Conservation (phyloP, 305 asterid species). For the Stenogyne calaminthoides region DNA sequence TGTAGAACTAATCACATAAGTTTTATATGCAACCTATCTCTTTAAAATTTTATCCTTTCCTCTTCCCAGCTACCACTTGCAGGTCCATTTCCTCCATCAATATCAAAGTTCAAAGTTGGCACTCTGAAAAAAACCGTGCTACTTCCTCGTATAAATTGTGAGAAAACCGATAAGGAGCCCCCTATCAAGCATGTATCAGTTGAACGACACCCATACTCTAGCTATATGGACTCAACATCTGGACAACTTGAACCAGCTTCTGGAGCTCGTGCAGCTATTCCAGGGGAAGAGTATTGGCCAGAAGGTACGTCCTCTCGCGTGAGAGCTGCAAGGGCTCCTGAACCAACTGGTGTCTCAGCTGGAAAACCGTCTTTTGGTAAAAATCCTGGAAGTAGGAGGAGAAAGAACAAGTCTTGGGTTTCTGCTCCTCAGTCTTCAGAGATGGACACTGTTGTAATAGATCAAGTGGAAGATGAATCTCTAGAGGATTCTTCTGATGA, state of each 20-base stretch:
- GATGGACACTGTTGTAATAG: slow-evolving; percentile 36
- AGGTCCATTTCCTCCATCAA: slow-evolving; percentile 44
- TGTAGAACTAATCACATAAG: background rate
- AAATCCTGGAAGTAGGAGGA: slow-evolving; percentile 93
- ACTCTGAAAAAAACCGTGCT: slow-evolving; percentile 37
- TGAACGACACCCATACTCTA: slow-evolving; percentile 79
- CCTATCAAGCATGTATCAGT: slow-evolving; percentile 55
- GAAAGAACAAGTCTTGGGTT: slow-evolving; percentile 51
- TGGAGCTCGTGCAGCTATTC: slow-evolving; percentile 96
- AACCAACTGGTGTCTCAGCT: slow-evolving; percentile 71
- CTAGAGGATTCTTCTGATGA: slow-evolving; percentile 56
- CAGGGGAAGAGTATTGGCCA: slow-evolving; percentile 91
- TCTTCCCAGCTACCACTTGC: slow-evolving; percentile 50
- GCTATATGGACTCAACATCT: slow-evolving; percentile 90
- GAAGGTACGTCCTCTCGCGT: slow-evolving; percentile 89
- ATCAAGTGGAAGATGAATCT: slow-evolving; percentile 43
- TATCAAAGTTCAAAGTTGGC: slow-evolving; percentile 41
- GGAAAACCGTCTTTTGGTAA: slow-evolving; percentile 87
- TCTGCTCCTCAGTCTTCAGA: slow-evolving; percentile 55
- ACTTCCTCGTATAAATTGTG: slow-evolving; percentile 66
- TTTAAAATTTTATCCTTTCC: slow-evolving; percentile 24
- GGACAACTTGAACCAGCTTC: slow-evolving; percentile 97
- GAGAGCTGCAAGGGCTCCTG: slow-evolving; percentile 88
- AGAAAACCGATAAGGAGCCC: slow-evolving; percentile 52
- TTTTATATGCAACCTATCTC: slow-evolving; percentile 8